Evolutionary conservation across 257 asterid species (phyloP).

Genomic region (Capsicum pubescens): DNA sequence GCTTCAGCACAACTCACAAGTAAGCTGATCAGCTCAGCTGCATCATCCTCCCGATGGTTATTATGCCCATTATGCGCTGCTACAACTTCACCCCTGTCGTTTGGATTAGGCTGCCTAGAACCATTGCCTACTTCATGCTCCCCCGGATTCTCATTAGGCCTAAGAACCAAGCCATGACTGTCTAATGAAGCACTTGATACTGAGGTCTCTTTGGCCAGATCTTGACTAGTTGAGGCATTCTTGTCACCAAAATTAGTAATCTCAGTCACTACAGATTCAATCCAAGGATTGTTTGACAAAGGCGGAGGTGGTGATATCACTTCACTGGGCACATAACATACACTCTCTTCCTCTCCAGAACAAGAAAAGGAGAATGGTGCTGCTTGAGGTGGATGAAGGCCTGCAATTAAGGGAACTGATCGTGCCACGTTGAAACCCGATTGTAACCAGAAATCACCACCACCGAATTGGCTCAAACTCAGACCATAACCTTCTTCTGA

Average conservation of each 20-base stretch:
- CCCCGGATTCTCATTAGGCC: conserved; percentile 42
- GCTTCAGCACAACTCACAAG: conserved; percentile 86
- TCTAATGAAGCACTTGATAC: conserved; percentile 74
- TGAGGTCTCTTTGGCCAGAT: conserved; percentile 56
- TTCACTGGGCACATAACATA: conserved; percentile 54
- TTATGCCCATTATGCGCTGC: conserved; percentile 46
- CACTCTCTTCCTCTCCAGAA: conserved; percentile 65
- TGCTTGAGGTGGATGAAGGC: conserved; percentile 45
- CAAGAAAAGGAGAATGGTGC: conserved; percentile 64
- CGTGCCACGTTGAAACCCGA: conserved; percentile 44
- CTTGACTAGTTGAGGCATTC: conserved; percentile 49
- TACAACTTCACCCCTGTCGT: conserved; percentile 37
- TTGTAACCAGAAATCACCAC: conserved; percentile 72
- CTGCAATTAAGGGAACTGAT: conserved; percentile 38
- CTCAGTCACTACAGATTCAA: conserved; percentile 66
- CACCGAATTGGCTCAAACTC: conserved; percentile 52
- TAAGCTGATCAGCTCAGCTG: conserved; percentile 69
- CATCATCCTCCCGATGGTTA: conserved; percentile 57
- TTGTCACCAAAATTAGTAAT: conserved; percentile 58
- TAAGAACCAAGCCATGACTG: conserved; percentile 53
- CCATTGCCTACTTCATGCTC: conserved; percentile 65
- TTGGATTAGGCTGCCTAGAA: conserved; percentile 51
- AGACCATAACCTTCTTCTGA: conserved; percentile 51
- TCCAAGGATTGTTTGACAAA: conserved; percentile 74
- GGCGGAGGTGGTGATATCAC: conserved; percentile 58